Conservation (phyloP, 2,329 filamentous ascomycete genomes). For the Fusarium sp. region DNA sequence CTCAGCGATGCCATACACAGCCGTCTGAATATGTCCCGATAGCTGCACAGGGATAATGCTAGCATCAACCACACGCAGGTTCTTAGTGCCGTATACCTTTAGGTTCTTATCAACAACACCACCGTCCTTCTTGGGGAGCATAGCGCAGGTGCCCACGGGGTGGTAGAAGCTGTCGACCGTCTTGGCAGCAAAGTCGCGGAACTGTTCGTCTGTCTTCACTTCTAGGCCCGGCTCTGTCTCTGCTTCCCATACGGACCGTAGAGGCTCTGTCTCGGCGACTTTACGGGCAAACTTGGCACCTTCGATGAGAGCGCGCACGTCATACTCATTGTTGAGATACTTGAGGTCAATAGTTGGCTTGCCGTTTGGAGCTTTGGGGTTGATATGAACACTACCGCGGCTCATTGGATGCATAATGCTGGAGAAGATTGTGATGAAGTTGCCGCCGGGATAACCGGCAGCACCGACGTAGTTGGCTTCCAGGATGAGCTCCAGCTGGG, state of each 20-base stretch:
- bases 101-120: neutral
- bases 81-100: neutral
- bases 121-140: constrained; percentile 1
- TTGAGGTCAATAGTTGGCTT: neutral
- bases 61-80: constrained; percentile 9
- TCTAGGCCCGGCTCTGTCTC: neutral
- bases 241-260: neutral
- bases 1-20: constrained; percentile 3
- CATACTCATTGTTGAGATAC: constrained; percentile 5
- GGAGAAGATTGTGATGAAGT: neutral
- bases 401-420: constrained; percentile 9
- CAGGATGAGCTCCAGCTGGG: constrained; percentile 4
- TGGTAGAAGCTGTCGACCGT: constrained; percentile 12
- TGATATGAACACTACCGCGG: constrained; percentile 2
- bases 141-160: neutral
- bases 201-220: neutral
- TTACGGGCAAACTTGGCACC: constrained; percentile 3
- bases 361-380: neutral
- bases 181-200: neutral
- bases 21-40: constrained; percentile 2
- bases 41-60: constrained; percentile 7
- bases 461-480: constrained; percentile 10
- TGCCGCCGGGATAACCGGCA: constrained; percentile 1
- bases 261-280: neutral
- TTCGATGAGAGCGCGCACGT: neutral